Evolutionary conservation across 805 yeast genomes (phyloP).

Genomic region (Candida endomychidarum): DNA sequence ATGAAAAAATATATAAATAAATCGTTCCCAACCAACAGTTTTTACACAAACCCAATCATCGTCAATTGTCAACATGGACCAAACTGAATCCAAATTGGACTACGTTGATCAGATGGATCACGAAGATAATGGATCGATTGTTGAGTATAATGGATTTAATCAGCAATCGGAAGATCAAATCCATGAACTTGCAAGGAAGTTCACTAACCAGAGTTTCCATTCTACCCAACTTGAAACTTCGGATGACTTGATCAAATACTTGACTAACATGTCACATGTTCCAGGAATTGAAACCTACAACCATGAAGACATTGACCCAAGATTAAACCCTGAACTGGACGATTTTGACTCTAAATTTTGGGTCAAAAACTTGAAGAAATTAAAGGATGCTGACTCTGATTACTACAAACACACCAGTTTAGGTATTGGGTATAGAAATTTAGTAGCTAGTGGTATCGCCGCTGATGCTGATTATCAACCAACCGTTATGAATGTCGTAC

Average conservation of each 20-base stretch:
- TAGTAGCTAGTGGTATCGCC: conserved; percentile 59
- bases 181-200: conserved; percentile 17
- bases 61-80: too few species aligned
- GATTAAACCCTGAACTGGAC: conserved; percentile 54
- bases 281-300: conserved; percentile 42
- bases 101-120: not conserved
- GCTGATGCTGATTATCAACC: conserved; percentile 64
- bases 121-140: conserved; percentile 16
- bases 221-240: conserved; percentile 15
- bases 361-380: conserved; percentile 58
- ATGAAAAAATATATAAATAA: too few species aligned
- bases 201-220: conserved; percentile 13
- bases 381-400: conserved; percentile 51
- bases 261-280: conserved; percentile 45
- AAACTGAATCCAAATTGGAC: too few species aligned
- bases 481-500: conserved; percentile 44
- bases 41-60: too few species aligned
- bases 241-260: conserved; percentile 30
- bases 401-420: conserved; percentile 56
- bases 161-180: conserved; percentile 18
- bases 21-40: too few species aligned
- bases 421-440: conserved; percentile 53
- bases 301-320: conserved; percentile 28
- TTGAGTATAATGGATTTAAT: conserved; percentile 22
- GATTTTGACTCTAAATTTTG: conserved; percentile 55